Conservation (phyloP, 768 basidiomycete species). For the Phylloporus rhodoxanthus region DNA sequence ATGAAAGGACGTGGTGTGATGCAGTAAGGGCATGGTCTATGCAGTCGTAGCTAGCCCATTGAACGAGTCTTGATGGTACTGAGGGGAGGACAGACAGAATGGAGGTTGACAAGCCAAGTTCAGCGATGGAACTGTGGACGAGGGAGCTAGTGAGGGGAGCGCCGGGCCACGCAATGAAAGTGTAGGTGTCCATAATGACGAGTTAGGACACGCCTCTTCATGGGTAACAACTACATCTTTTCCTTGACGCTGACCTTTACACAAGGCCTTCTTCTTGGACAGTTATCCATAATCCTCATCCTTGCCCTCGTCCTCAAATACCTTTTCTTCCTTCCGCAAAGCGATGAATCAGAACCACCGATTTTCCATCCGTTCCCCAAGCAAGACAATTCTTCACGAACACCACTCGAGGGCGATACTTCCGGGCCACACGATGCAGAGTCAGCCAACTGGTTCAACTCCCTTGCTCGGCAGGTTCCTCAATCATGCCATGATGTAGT, state of each 20-base stretch:
- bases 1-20: constrained; percentile 53
- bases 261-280: constrained; percentile 89
- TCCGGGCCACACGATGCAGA: constrained; percentile 40
- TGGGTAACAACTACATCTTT: constrained; percentile 52
- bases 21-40: constrained; percentile 74
- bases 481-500: neutral
- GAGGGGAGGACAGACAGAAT: constrained; percentile 27
- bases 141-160: constrained; percentile 51
- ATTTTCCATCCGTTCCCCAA: constrained; percentile 58
- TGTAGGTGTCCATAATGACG: constrained; percentile 8
- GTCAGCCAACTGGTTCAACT: constrained; percentile 89
- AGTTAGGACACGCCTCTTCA: constrained; percentile 3
- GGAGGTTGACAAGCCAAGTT: constrained; percentile 25
- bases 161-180: constrained; percentile 48
- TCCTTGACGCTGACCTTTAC: constrained; percentile 87
- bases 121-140: constrained; percentile 38
- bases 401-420: constrained; percentile 13
- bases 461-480: constrained; percentile 72
- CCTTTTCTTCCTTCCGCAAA: constrained; percentile 83
- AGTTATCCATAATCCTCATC: constrained; percentile 78
- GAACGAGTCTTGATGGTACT: constrained; percentile 38
- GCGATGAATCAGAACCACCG: constrained; percentile 48
- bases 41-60: constrained; percentile 87
- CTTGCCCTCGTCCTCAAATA: constrained; percentile 83
- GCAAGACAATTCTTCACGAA: constrained; percentile 39